Conservation (phyloP, 1,139 yeast genomes). For the Saccharomyces hybrid region DNA sequence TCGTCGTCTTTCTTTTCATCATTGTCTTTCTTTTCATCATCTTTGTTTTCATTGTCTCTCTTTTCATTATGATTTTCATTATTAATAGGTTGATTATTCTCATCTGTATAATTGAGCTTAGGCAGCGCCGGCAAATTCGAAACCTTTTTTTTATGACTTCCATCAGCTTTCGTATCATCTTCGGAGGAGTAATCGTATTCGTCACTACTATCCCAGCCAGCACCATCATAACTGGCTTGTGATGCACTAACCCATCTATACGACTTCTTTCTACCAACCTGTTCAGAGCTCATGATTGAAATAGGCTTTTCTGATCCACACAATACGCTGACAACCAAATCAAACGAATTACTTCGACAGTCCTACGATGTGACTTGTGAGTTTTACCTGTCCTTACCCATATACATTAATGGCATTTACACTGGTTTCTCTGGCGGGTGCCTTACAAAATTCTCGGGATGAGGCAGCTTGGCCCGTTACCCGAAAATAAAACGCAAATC, state of each 20-base stretch:
- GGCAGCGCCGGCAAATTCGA: slow-evolving; percentile 15
- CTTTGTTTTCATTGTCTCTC: too few species aligned
- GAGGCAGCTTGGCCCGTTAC: not conserved
- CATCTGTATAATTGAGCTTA: slow-evolving; percentile 10
- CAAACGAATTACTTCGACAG: not conserved
- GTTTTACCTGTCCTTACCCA: not conserved
- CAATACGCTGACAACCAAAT: not conserved
- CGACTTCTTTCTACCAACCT: slow-evolving; percentile 50
- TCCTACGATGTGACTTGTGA: not conserved
- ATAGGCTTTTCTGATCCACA: slow-evolving; percentile 6
- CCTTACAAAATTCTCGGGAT: not conserved
- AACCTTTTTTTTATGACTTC: slow-evolving; percentile 8
- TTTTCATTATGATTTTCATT: not conserved
- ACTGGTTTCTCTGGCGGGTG: not conserved
- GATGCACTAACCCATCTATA: slow-evolving; percentile 57
- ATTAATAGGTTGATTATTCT: not conserved
- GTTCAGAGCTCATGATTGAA: slow-evolving; percentile 11
- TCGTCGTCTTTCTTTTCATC: not conserved
- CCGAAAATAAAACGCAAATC: not conserved
- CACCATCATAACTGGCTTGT: slow-evolving; percentile 48
- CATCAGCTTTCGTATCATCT: slow-evolving; percentile 10
- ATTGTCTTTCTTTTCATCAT: not conserved
- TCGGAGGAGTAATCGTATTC: slow-evolving; percentile 22
- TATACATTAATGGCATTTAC: not conserved
- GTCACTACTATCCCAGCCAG: slow-evolving; percentile 42